Percentiles rank a stretch among this genome's conserved stretches.
Conservation (phyloP, 768 basidiomycete genomes). For the Stropharia rugosoannulata region DNA sequence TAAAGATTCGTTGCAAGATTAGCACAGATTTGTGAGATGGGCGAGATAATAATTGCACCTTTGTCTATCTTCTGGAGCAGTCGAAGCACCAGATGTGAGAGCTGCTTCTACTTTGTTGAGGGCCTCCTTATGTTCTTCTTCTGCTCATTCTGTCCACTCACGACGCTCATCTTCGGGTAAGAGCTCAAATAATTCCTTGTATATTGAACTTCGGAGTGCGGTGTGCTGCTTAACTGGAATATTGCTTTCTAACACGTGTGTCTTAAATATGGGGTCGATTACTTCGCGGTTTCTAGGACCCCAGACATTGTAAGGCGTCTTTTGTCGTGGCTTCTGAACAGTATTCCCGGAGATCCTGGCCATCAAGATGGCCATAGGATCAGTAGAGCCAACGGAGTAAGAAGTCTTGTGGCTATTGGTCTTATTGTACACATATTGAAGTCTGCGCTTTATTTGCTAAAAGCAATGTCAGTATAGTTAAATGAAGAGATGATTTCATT, state of each 20-base stretch:
- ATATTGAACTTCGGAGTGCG: constrained; percentile 1
- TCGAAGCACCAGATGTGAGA: background rate
- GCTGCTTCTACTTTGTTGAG: constrained; percentile 1
- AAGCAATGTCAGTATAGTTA: background rate
- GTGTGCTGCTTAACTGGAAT: background rate
- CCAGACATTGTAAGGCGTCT: constrained; percentile 7
- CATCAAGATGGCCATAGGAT: background rate
- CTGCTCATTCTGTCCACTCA: background rate
- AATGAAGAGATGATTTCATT: too few species aligned
- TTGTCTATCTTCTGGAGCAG: constrained; percentile 11
- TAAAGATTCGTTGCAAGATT: too few species aligned
- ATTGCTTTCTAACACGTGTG: background rate
- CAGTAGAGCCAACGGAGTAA: background rate
- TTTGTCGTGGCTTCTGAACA: background rate
- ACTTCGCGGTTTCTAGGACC: background rate
- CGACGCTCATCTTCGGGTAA: background rate
- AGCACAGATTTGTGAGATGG: too few species aligned
- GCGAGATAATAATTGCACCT: background rate
- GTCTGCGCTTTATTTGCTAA: background rate
- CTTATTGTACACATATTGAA: background rate
- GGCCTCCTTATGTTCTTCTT: constrained; percentile 5
- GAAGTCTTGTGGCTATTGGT: background rate
- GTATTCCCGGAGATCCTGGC: constrained; percentile 1
- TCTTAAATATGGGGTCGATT: background rate
- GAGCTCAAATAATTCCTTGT: constrained; percentile 3